A percentile compares a stretch with the other conserved stretches of the same genome.
Evolutionary conservation across 2,329 filamentous ascomycete species (phyloP).

Genomic region (Nemania serpens): DNA sequence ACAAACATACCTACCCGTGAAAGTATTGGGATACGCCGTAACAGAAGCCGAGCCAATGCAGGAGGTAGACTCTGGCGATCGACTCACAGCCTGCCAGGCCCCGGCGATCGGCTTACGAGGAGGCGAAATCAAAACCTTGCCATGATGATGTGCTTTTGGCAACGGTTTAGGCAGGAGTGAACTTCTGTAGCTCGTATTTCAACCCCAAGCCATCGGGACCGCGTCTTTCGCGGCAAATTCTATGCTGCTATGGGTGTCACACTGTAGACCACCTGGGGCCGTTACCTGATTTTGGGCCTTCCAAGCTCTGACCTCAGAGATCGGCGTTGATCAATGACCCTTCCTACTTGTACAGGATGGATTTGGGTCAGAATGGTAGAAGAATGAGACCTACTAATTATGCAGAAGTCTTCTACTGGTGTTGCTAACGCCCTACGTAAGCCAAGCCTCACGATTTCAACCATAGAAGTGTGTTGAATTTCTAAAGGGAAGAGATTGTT

Average conservation of each 20-base stretch:
- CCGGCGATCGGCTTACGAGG: neutral
- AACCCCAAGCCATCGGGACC: neutral
- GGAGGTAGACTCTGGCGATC: conserved; percentile 20
- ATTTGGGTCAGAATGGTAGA: neutral
- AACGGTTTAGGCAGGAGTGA: conserved; percentile 3
- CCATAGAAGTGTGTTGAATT: too few relatives aligned
- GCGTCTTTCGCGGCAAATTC: neutral
- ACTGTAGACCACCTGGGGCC: neutral
- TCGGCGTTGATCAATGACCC: neutral
- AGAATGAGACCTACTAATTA: too few relatives aligned
- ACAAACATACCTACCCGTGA: neutral
- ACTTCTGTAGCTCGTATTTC: neutral
- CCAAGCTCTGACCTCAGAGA: neutral
- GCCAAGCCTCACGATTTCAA: too few relatives aligned
- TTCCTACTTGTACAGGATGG: neutral
- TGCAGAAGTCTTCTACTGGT: too few relatives aligned
- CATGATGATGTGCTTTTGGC: neutral
- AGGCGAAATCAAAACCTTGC: neutral
- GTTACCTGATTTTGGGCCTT: neutral
- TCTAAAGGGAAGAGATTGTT: too few relatives aligned
- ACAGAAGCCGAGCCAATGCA: conserved; percentile 1
- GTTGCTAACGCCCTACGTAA: neutral
- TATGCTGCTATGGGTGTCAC: neutral
- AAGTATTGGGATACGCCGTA: neutral
- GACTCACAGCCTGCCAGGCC: neutral